These are phyloP conservation scores for Candida suzukii DNA, from an alignment of 805 yeast species.

Conservation along the genomic window DNA sequence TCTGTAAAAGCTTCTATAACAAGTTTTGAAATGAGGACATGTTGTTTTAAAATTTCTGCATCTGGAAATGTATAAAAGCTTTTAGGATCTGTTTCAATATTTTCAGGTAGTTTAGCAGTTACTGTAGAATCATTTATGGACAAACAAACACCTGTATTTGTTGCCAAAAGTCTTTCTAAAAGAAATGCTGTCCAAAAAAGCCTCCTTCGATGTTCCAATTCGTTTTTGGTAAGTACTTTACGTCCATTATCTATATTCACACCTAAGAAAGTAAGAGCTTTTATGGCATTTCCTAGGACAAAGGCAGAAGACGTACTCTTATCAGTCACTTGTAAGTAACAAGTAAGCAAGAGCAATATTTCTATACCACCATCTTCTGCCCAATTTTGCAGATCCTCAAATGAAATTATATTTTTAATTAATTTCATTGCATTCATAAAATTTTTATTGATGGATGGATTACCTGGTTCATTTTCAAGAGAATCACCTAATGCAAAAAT, in stretches of 20 bases:
- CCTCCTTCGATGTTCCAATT: constrained; percentile 34
- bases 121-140: constrained; percentile 68
- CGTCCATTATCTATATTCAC: constrained; percentile 69
- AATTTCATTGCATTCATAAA: constrained; percentile 61
- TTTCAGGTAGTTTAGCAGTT: constrained; percentile 57
- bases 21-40: constrained; percentile 63
- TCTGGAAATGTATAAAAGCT: constrained; percentile 59
- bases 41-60: constrained; percentile 58
- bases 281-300: constrained; percentile 59
- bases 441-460: constrained; percentile 38
- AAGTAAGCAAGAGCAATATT: constrained; percentile 57
- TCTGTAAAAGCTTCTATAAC: constrained; percentile 59
- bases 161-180: constrained; percentile 51
- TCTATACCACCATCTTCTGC: constrained; percentile 69
- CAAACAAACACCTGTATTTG: constrained; percentile 65
- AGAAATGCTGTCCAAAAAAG: constrained; percentile 19
- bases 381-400: constrained; percentile 58
- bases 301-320: constrained; percentile 64
- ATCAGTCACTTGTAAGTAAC: constrained; percentile 65
- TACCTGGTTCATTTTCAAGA: constrained; percentile 59
- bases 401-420: constrained; percentile 60
- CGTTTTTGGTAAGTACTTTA: constrained; percentile 35
- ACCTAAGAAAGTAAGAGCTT: constrained; percentile 58
- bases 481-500: constrained; percentile 70
- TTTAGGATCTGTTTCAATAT: constrained; percentile 44